Evolutionary conservation across 192 early-diverging fungal species (phyloP).

Genomic region (Gamsiella multidivaricata): DNA sequence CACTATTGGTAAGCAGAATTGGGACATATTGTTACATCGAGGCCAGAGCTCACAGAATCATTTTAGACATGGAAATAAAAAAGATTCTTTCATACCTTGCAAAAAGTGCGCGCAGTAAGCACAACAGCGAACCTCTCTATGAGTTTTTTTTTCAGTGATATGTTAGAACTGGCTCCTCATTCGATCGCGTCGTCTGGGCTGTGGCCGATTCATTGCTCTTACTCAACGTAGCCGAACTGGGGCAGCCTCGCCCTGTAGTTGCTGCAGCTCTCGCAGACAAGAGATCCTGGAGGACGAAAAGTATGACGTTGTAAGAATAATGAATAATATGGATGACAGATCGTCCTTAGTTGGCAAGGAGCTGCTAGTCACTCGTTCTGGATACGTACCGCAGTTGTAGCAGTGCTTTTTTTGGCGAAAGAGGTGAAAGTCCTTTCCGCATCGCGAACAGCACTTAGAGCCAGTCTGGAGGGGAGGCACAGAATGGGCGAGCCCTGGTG

Average conservation of each 20-base stretch:
- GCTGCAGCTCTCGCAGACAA: slow-evolving; percentile 50
- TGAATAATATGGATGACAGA: no score
- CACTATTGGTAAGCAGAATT: slow-evolving; percentile 11
- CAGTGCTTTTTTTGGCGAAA: slow-evolving; percentile 52
- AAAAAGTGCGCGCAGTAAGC: slow-evolving; percentile 47
- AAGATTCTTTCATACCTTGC: slow-evolving; percentile 10
- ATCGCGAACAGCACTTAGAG: slow-evolving; percentile 45
- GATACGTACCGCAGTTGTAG: slow-evolving; percentile 53
- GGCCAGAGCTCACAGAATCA: background rate
- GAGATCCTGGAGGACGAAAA: slow-evolving; percentile 27
- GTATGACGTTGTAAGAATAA: background rate
- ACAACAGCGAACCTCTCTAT: slow-evolving; percentile 52
- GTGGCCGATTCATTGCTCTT: slow-evolving; percentile 1
- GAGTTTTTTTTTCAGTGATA: background rate
- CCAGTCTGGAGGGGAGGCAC: slow-evolving; percentile 32
- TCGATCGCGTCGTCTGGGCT: no score
- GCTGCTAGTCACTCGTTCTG: no score
- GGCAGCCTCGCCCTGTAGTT: slow-evolving; percentile 30
- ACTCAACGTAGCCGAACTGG: slow-evolving; percentile 53
- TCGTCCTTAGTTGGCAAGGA: no score
- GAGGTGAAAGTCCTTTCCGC: slow-evolving; percentile 55
- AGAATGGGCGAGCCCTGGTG: slow-evolving; percentile 37
- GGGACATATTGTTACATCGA: background rate
- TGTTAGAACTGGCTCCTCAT: background rate
- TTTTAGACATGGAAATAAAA: background rate